phyloP scores from a whole-genome alignment of 2,329 filamentous ascomycete species.

The Apiospora hydei region DNA sequence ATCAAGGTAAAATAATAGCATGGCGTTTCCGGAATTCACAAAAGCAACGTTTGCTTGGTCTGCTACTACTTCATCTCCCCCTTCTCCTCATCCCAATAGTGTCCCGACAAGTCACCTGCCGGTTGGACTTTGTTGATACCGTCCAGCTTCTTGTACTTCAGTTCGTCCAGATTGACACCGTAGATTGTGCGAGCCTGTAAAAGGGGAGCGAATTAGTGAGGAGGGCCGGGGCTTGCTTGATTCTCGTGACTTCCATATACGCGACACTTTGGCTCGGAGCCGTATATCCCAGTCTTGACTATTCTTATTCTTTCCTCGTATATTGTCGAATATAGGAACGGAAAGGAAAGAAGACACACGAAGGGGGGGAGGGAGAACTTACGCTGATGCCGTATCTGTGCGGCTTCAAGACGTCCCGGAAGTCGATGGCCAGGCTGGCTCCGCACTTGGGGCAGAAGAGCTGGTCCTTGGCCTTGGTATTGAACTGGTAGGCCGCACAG shows the following conservation, averaged over 20 bases:
- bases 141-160: constrained; percentile 47
- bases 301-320: neutral
- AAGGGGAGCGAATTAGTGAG: neutral
- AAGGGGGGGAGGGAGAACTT: constrained; percentile 31
- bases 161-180: constrained; percentile 47
- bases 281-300: neutral
- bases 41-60: constrained; percentile 1
- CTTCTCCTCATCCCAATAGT: constrained; percentile 42
- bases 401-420: constrained; percentile 39
- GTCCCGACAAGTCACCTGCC: constrained; percentile 47
- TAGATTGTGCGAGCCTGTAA: constrained; percentile 50
- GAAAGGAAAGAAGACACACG: neutral
- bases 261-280: neutral
- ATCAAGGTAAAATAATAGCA: constrained; percentile 15
- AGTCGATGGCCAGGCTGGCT: constrained; percentile 55
- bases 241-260: neutral
- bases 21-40: constrained; percentile 18
- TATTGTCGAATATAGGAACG: neutral
- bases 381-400: constrained; percentile 54
- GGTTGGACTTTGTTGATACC: constrained; percentile 46
- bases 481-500: constrained; percentile 52
- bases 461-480: constrained; percentile 55
- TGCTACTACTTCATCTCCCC: constrained; percentile 35
- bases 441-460: constrained; percentile 58
- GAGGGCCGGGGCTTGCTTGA: neutral